Evolutionary conservation across 257 asterid genomes (phyloP).

Genomic region (Nyctanthes arbortristis): DNA sequence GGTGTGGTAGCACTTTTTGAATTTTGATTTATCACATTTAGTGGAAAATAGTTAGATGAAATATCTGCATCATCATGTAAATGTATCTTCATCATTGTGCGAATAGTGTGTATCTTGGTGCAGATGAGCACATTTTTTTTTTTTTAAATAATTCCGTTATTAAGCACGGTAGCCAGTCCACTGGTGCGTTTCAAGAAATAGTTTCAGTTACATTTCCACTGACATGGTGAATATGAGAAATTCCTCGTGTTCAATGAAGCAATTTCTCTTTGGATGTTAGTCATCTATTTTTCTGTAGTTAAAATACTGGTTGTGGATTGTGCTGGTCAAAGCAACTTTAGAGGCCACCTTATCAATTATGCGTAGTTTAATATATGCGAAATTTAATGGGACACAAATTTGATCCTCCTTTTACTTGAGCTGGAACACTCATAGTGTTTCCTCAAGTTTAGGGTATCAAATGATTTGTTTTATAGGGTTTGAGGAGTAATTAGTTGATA

Average conservation of each 20-base stretch:
- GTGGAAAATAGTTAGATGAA: not conserved
- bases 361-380: not conserved
- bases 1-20: no score
- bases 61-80: not conserved
- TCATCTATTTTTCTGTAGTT: not conserved
- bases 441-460: not conserved
- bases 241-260: not conserved
- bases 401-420: not conserved
- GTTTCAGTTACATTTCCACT: not conserved
- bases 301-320: not conserved
- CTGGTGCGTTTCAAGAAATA: slow-evolving; percentile 1
- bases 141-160: no score
- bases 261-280: not conserved
- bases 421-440: not conserved
- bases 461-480: not conserved
- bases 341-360: not conserved
- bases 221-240: not conserved
- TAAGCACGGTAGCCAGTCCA: slow-evolving; percentile 8
- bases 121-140: not conserved
- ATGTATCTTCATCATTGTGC: not conserved
- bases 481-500: not conserved
- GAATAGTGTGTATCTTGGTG: no score
- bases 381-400: not conserved
- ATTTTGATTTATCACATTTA: no score
- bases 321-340: not conserved